These are phyloP conservation scores for Dryadomyces sulphureus DNA, from an alignment of 2,329 filamentous ascomycete species.

Conservation along the genomic window DNA sequence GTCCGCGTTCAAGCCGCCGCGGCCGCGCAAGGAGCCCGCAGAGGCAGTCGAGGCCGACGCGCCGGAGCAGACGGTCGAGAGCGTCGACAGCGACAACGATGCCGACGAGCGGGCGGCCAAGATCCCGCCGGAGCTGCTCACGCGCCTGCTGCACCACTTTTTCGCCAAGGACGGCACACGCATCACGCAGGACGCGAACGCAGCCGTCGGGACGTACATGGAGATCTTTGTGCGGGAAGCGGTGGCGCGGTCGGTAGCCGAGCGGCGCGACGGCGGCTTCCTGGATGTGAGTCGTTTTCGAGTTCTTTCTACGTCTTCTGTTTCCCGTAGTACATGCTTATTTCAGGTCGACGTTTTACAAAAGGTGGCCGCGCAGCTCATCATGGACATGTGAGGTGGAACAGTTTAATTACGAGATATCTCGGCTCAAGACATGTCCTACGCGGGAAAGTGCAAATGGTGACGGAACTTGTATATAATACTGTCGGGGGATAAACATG, in stretches of 20 bases:
- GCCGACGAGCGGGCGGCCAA: constrained; percentile 19
- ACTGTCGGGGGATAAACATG: too few species aligned
- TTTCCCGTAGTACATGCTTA: neutral
- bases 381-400: constrained; percentile 60
- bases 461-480: too few species aligned
- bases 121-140: constrained; percentile 62
- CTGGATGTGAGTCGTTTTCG: constrained; percentile 47
- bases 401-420: neutral
- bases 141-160: constrained; percentile 62
- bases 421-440: too few species aligned
- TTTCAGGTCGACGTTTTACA: constrained; percentile 72
- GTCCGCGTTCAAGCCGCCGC: constrained; percentile 6
- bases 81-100: neutral
- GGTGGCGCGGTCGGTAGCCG: constrained; percentile 61
- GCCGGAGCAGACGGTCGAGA: constrained; percentile 9
- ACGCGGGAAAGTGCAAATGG: too few species aligned
- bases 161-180: constrained; percentile 51
- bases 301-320: neutral
- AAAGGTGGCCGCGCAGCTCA: constrained; percentile 68
- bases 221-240: constrained; percentile 86
- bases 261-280: constrained; percentile 50
- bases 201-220: constrained; percentile 67
- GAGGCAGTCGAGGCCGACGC: constrained; percentile 10
- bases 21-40: too few species aligned
- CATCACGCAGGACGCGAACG: constrained; percentile 64